Evolutionary conservation across 2,329 filamentous ascomycete genomes (phyloP).

Genomic region (Monilinia vaccinii-corymbosi): DNA sequence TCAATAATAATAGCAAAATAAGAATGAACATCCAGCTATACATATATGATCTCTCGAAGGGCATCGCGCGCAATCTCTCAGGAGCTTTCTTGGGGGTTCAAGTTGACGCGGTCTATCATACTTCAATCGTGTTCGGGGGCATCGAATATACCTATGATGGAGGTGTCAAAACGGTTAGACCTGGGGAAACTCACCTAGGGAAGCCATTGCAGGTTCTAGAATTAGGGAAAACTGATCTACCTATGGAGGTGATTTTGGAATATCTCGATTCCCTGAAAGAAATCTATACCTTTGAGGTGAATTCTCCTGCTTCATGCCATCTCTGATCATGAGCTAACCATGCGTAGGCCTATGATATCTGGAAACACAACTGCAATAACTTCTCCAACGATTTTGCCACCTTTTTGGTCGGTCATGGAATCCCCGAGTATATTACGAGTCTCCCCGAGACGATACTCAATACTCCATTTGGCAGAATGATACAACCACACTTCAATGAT

Average conservation of each 20-base stretch:
- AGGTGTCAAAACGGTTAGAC: constrained; percentile 71
- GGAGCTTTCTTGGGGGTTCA: constrained; percentile 51
- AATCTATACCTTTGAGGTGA: constrained; percentile 72
- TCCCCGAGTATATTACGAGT: constrained; percentile 76
- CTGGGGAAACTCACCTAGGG: constrained; percentile 81
- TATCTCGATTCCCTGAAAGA: constrained; percentile 77
- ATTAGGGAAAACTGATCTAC: constrained; percentile 69
- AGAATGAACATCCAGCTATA: constrained; percentile 69
- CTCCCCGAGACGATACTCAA: constrained; percentile 79
- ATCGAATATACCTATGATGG: constrained; percentile 87
- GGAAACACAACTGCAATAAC: constrained; percentile 93
- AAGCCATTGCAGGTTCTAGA: constrained; percentile 66
- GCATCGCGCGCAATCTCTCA: constrained; percentile 41
- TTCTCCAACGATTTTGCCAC: constrained; percentile 89
- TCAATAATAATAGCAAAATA: constrained; percentile 1
- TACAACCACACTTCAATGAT: constrained; percentile 65
- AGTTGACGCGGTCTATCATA: constrained; percentile 93
- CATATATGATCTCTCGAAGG: constrained; percentile 66
- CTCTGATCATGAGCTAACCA: constrained; percentile 2
- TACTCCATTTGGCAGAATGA: constrained; percentile 81
- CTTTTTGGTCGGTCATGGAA: constrained; percentile 80
- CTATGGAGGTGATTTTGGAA: constrained; percentile 73
- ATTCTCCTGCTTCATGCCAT: neutral
- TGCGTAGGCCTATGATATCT: constrained; percentile 75
- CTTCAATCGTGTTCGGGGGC: constrained; percentile 75